Base-by-base conservation (phyloP, 139 green algal genomes). In the Chara braunii region DNA sequence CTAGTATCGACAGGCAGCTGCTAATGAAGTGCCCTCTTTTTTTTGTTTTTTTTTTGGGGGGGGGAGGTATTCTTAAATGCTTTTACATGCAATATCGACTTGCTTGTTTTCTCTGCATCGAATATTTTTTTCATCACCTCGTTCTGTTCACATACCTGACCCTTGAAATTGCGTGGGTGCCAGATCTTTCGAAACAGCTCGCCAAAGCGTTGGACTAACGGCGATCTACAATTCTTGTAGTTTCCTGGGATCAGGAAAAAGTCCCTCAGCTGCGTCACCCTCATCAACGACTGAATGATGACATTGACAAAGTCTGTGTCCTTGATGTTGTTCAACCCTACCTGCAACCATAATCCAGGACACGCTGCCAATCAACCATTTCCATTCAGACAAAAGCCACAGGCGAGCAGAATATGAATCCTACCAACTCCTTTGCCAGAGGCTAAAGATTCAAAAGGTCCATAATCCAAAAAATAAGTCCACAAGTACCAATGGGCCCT, bases 281-380 rank as follows among this genome's bases (percentile, higher is more conserved):
- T 64, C 44, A 72, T 62, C 7, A 82, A 57, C 60, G 69, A 14
- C 71, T 96, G 86, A 26, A 96, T 61, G 55, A 94, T 74, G 28
- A 89, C 90, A 66, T 97, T 98, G 42, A 85, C 87, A 60, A 95
- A 97, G 70, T 97, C 93, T 51, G 90, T 95, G 24, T 48, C 51
- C 60, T 87, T 88, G 81, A 95, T 92, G 84, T 97, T 93, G 80
- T 97, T 97, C 28, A 96, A 75, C 0, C 91, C 91, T 43, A 96
- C 85, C 74, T 94, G 63, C 31, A 26, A 63, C 33, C 29, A 7
- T 6, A 34, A 48, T 48, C 18, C 18, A 48, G n/a, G 40, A 18
- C 40, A 48, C n/a, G 40, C 40, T 18, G 18, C 40, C n/a, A 18
- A 48, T 26, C 40, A 26, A 48, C n/a, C 18, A 18, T 48, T 26